A percentile compares a stretch with the other conserved stretches of the same genome.
Conservation (phyloP, 192 early-diverging fungal genomes). For the Mortierella antarctica region DNA sequence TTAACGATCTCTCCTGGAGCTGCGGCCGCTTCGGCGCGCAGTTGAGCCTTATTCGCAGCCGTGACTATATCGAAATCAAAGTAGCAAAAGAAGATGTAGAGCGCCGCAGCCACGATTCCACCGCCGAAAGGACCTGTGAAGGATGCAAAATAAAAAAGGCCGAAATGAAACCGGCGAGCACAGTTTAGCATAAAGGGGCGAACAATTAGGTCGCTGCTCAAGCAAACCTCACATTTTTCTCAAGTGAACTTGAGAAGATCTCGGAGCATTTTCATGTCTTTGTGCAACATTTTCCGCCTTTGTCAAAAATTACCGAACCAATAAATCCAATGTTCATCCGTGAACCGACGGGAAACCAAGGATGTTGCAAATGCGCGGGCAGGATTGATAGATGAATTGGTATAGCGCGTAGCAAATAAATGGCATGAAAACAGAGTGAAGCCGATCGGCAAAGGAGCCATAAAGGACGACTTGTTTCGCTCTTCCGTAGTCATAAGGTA, state of each 20-base stretch:
- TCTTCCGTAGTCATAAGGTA: slow-evolving; percentile 34
- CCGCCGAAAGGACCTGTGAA: slow-evolving; percentile 56
- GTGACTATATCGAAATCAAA: slow-evolving; percentile 24
- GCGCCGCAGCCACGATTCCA: slow-evolving; percentile 49
- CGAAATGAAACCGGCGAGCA: too few species aligned
- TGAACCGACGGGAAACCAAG: slow-evolving; percentile 59
- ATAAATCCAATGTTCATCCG: slow-evolving; percentile 69
- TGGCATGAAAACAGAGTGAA: slow-evolving; percentile 35
- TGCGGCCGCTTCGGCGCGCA: slow-evolving; percentile 8
- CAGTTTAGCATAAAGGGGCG: too few species aligned
- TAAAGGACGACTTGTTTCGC: slow-evolving; percentile 4
- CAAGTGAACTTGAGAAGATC: neutral
- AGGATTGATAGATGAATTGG: slow-evolving; percentile 71
- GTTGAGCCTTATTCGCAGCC: slow-evolving; percentile 9
- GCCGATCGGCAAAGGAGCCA: slow-evolving; percentile 29
- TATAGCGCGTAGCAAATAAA: slow-evolving; percentile 21
- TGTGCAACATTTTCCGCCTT: neutral
- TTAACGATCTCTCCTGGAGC: slow-evolving; percentile 3
- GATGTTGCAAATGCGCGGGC: slow-evolving; percentile 72
- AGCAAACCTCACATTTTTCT: too few species aligned
- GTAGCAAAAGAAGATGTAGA: slow-evolving; percentile 36
- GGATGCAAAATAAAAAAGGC: too few species aligned
- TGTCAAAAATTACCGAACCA: slow-evolving; percentile 43
- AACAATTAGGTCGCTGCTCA: too few species aligned
- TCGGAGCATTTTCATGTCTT: neutral